Percentiles rank a stretch among this genome's conserved stretches.
These are phyloP conservation scores for Trametes villosa DNA, from an alignment of 768 basidiomycete species.

Conservation along the genomic window DNA sequence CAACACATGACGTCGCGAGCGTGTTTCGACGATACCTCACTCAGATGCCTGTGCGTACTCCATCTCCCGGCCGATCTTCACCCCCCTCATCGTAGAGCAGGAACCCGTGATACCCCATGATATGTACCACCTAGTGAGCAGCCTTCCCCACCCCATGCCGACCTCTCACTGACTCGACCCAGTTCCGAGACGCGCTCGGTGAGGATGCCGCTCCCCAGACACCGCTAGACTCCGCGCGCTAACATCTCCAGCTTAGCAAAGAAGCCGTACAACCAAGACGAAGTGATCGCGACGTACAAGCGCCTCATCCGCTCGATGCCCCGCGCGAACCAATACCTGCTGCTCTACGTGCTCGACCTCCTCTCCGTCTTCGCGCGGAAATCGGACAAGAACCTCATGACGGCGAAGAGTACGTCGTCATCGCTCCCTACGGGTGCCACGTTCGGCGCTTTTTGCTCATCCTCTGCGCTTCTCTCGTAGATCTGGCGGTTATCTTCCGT, in stretches of 20 bases:
- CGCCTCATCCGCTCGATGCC: conserved; percentile 84
- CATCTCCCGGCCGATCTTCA: conserved; percentile 5
- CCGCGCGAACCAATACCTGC: conserved; percentile 89
- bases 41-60: conserved; percentile 84
- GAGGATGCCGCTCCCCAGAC: conserved; percentile 27
- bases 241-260: conserved; percentile 51
- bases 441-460: background rate
- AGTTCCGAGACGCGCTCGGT: conserved; percentile 87
- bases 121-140: conserved; percentile 83
- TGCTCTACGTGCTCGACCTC: conserved; percentile 95
- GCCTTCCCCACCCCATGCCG: conserved; percentile 6
- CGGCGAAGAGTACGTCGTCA: conserved; percentile 76
- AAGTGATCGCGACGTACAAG: conserved; percentile 81
- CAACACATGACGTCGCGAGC: conserved; percentile 96
- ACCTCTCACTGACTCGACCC: conserved; percentile 23
- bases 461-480: conserved; percentile 41
- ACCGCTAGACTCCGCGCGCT: background rate
- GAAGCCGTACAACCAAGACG: conserved; percentile 67
- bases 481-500: conserved; percentile 96
- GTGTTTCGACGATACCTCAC: conserved; percentile 96
- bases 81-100: conserved; percentile 43
- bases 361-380: conserved; percentile 94
- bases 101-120: conserved; percentile 94
- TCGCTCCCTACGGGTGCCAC: background rate
- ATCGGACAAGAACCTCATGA: conserved; percentile 94